Evolutionary conservation across 2,329 filamentous ascomycete species (phyloP).

Genomic region (Fusarium goolgardi): DNA sequence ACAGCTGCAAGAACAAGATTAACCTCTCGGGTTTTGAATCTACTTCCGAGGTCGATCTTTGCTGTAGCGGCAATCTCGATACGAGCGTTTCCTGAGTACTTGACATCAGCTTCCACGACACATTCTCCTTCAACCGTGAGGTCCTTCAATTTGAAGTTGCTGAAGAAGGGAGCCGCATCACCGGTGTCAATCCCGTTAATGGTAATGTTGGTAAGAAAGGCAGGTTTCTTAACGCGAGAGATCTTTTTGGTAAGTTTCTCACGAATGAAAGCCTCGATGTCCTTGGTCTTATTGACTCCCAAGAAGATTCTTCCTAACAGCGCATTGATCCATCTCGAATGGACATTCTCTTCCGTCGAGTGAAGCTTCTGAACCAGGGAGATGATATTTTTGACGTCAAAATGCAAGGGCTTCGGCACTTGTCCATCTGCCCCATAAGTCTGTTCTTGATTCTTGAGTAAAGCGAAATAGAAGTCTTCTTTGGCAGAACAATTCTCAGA

Average conservation of each 20-base stretch:
- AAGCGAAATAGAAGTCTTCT: constrained; percentile 96
- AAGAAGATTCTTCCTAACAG: constrained; percentile 89
- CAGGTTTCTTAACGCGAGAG: constrained; percentile 88
- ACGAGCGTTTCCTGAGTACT: constrained; percentile 88
- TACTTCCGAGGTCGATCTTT: constrained; percentile 86
- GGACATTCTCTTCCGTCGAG: constrained; percentile 88
- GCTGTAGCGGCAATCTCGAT: constrained; percentile 93
- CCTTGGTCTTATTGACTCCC: constrained; percentile 84
- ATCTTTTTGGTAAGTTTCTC: constrained; percentile 97
- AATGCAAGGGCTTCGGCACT: constrained; percentile 76
- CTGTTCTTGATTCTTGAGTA: constrained; percentile 85
- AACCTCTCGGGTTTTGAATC: constrained; percentile 91
- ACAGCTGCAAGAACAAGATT: constrained; percentile 89
- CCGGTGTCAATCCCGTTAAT: constrained; percentile 88
- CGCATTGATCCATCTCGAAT: constrained; percentile 94
- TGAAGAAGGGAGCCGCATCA: constrained; percentile 86
- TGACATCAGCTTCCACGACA: constrained; percentile 85
- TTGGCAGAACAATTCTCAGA: constrained; percentile 96
- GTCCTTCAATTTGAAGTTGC: constrained; percentile 87
- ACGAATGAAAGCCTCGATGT: constrained; percentile 81
- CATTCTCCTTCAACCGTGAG: constrained; percentile 93
- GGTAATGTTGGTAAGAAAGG: constrained; percentile 86
- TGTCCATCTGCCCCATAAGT: constrained; percentile 66
- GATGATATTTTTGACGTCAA: constrained; percentile 88
- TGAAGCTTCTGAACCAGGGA: constrained; percentile 90